These are phyloP conservation scores for Cyberlindnera xylosilytica DNA, from an alignment of 805 yeast genomes.

Conservation along the genomic window DNA sequence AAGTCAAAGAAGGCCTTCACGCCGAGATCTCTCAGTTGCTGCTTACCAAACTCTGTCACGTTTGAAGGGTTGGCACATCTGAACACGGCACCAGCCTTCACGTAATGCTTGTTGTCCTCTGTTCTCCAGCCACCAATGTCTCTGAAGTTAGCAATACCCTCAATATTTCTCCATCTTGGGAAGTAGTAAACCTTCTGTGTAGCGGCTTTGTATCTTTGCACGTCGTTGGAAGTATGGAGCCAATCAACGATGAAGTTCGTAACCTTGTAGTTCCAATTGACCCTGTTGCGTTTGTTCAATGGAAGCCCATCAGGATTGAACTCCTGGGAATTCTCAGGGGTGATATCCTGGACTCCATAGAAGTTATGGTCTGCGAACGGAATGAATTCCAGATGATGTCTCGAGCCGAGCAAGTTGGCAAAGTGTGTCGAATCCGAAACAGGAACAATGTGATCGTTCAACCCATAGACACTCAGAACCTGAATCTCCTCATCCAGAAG, in stretches of 20 bases:
- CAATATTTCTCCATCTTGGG: constrained; percentile 59
- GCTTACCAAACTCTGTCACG: constrained; percentile 52
- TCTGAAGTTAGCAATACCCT: constrained; percentile 70
- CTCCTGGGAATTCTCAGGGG: constrained; percentile 29
- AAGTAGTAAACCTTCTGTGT: constrained; percentile 36
- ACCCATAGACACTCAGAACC: constrained; percentile 70
- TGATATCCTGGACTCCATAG: constrained; percentile 47
- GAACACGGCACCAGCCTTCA: constrained; percentile 51
- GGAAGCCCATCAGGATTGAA: constrained; percentile 42
- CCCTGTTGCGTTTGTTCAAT: constrained; percentile 39
- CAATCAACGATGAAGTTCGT: constrained; percentile 46
- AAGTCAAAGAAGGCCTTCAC: constrained; percentile 63
- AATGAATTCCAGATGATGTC: constrained; percentile 57
- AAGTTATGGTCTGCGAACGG: constrained; percentile 80
- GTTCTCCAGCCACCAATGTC: constrained; percentile 76
- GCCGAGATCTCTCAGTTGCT: constrained; percentile 33
- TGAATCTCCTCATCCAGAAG: constrained; percentile 44
- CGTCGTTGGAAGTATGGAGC: constrained; percentile 45
- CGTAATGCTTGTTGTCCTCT: constrained; percentile 34
- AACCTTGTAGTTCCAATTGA: constrained; percentile 59
- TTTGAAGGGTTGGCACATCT: constrained; percentile 61
- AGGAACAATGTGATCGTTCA: constrained; percentile 65
- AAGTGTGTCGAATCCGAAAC: constrained; percentile 55
- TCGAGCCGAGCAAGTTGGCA: constrained; percentile 51
- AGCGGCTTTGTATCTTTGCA: constrained; percentile 46